Evolutionary conservation across 2,329 filamentous ascomycete species (phyloP).

Genomic region (Colletotrichum horii): DNA sequence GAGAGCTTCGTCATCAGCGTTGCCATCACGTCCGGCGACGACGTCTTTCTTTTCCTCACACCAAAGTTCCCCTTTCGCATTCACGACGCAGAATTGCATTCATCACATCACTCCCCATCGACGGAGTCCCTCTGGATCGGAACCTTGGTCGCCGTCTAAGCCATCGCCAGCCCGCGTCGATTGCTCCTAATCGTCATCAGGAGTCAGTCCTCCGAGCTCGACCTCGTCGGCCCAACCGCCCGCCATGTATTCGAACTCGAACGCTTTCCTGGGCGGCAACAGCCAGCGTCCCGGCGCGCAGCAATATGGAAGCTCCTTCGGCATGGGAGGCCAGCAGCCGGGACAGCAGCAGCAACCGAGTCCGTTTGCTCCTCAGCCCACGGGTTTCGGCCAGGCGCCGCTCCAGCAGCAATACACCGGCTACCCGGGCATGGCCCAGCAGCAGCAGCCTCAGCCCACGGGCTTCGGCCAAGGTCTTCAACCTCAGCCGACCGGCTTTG

Average conservation of each 20-base stretch:
- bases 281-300: conserved; percentile 74
- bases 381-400: conserved; percentile 62
- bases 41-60: neutral
- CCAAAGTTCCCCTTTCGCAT: neutral
- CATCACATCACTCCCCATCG: neutral
- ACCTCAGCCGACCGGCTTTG: conserved; percentile 50
- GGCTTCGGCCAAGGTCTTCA: conserved; percentile 61
- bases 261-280: conserved; percentile 83
- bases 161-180: neutral
- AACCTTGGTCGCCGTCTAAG: neutral
- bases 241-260: conserved; percentile 88
- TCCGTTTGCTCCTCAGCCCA: conserved; percentile 64
- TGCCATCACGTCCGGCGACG: conserved; percentile 7
- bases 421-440: conserved; percentile 60
- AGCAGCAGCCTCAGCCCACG: conserved; percentile 65
- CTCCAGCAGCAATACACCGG: conserved; percentile 66
- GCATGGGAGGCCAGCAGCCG: conserved; percentile 45
- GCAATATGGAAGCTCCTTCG: conserved; percentile 61
- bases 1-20: conserved; percentile 25
- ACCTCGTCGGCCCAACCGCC: conserved; percentile 12
- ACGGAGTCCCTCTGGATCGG: conserved; percentile 9
- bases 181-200: conserved; percentile 2
- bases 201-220: conserved; percentile 3
- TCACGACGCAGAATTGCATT: neutral
- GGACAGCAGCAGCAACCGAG: conserved; percentile 55